A percentile compares a stretch with the other conserved stretches of the same genome.
These are phyloP conservation scores for Cryptosporidium baileyi DNA, from an alignment of 169 alveolate species.

Conservation along the genomic window DNA sequence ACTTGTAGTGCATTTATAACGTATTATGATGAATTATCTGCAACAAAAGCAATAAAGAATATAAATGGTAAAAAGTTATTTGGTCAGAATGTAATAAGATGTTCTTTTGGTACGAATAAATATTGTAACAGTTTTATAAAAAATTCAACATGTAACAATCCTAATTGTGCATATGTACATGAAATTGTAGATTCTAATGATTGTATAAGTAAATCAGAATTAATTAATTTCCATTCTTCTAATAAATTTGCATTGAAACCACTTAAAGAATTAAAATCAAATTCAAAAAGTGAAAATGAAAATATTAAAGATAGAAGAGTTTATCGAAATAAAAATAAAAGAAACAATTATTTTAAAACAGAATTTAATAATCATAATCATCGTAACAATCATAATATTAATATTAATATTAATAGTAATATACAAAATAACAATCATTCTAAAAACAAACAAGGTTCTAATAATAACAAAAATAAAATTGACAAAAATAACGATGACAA, in stretches of 20 bases:
- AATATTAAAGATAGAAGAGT: background rate
- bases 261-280: slow-evolving; percentile 16
- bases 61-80: slow-evolving; percentile 88
- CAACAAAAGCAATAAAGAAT: slow-evolving; percentile 89
- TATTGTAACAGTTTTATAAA: slow-evolving; percentile 89
- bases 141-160: slow-evolving; percentile 85
- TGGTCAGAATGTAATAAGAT: slow-evolving; percentile 83
- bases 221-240: slow-evolving; percentile 57
- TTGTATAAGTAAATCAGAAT: slow-evolving; percentile 60
- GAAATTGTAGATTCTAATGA: slow-evolving; percentile 80
- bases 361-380: too few species aligned
- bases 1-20: slow-evolving; percentile 92
- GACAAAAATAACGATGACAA: too few species aligned
- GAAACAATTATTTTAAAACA: too few species aligned
- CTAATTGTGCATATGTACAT: slow-evolving; percentile 91
- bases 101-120: slow-evolving; percentile 93
- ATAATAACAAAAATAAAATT: too few species aligned
- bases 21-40: slow-evolving; percentile 87
- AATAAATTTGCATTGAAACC: slow-evolving; percentile 61
- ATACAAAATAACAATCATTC: too few species aligned
- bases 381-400: too few species aligned
- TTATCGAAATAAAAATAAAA: background rate
- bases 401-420: too few species aligned
- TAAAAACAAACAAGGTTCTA: too few species aligned
- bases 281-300: background rate